Conservation (phyloP, 495 filamentous ascomycete species). For the Hapsidospora chrysogenum region DNA sequence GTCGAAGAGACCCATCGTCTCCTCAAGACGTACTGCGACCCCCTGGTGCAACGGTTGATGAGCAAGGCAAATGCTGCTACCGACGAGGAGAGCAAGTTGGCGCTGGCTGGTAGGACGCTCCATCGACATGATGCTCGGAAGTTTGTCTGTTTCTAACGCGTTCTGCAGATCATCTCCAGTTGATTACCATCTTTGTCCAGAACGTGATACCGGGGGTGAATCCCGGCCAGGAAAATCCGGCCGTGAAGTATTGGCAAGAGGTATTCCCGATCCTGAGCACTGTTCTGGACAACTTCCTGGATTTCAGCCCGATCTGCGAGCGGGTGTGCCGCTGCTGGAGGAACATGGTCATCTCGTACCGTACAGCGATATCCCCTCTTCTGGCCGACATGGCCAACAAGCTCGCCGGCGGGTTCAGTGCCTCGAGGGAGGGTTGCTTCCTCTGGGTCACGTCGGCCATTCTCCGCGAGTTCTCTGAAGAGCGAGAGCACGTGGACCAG, state of each 20-base stretch:
- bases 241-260: slow-evolving; percentile 89
- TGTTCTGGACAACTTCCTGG: slow-evolving; percentile 70
- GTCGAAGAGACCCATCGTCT: slow-evolving; percentile 59
- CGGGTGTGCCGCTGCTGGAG: slow-evolving; percentile 88
- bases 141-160: background rate
- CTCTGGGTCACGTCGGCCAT: slow-evolving; percentile 93
- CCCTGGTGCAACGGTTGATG: slow-evolving; percentile 75
- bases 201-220: slow-evolving; percentile 61
- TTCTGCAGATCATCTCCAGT: slow-evolving; percentile 62
- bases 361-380: slow-evolving; percentile 72
- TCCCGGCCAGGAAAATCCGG: slow-evolving; percentile 62
- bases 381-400: slow-evolving; percentile 75
- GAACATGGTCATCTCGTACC: slow-evolving; percentile 88
- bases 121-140: slow-evolving; percentile 1
- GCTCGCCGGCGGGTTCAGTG: slow-evolving; percentile 66
- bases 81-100: slow-evolving; percentile 61
- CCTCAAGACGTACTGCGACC: slow-evolving; percentile 87
- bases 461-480: slow-evolving; percentile 84
- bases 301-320: slow-evolving; percentile 78
- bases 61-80: slow-evolving; percentile 68
- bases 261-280: slow-evolving; percentile 73
- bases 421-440: slow-evolving; percentile 87
- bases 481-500: slow-evolving; percentile 65
- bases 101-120: slow-evolving; percentile 53
- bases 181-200: slow-evolving; percentile 81